Percentiles rank a stretch among this genome's conserved stretches.
phyloP scores from a whole-genome alignment of 2,329 filamentous ascomycete species.

The Cercospora sp. region DNA sequence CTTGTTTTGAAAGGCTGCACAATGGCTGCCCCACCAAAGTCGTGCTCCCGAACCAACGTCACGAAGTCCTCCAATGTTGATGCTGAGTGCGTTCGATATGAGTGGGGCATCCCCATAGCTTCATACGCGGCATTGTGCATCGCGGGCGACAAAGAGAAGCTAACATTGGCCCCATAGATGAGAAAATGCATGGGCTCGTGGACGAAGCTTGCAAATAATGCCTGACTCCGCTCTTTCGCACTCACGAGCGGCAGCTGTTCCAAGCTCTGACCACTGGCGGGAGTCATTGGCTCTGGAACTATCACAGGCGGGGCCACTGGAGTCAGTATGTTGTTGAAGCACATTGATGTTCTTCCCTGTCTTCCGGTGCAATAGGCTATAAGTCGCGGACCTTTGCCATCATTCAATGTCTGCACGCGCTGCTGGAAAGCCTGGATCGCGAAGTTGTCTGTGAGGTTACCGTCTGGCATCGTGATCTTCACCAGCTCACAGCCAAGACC shows the following conservation, averaged over 20 bases:
- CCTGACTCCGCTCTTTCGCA: slow-evolving; percentile 62
- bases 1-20: slow-evolving; percentile 74
- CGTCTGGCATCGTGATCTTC: slow-evolving; percentile 60
- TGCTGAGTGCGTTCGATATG: slow-evolving; percentile 66
- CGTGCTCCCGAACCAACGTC: slow-evolving; percentile 55
- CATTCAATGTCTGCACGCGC: slow-evolving; percentile 41
- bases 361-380: slow-evolving; percentile 58
- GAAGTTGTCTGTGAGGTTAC: slow-evolving; percentile 62
- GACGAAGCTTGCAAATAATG: slow-evolving; percentile 66
- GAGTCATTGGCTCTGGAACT: not conserved
- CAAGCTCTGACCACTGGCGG: not conserved
- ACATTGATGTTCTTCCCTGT: slow-evolving; percentile 64
- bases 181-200: slow-evolving; percentile 71
- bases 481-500: slow-evolving; percentile 62
- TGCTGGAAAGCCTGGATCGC: slow-evolving; percentile 59
- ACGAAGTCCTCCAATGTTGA: slow-evolving; percentile 64
- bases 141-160: slow-evolving; percentile 71
- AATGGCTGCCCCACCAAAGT: slow-evolving; percentile 72
- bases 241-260: slow-evolving; percentile 53
- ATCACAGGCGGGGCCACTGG: slow-evolving; percentile 47
- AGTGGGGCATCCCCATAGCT: slow-evolving; percentile 67
- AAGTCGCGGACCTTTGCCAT: slow-evolving; percentile 28
- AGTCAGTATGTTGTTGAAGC: slow-evolving; percentile 66
- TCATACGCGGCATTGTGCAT: slow-evolving; percentile 74
- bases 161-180: slow-evolving; percentile 71